phyloP scores from a whole-genome alignment of 495 filamentous ascomycete genomes.

The Saxispiralis lemnorum region DNA sequence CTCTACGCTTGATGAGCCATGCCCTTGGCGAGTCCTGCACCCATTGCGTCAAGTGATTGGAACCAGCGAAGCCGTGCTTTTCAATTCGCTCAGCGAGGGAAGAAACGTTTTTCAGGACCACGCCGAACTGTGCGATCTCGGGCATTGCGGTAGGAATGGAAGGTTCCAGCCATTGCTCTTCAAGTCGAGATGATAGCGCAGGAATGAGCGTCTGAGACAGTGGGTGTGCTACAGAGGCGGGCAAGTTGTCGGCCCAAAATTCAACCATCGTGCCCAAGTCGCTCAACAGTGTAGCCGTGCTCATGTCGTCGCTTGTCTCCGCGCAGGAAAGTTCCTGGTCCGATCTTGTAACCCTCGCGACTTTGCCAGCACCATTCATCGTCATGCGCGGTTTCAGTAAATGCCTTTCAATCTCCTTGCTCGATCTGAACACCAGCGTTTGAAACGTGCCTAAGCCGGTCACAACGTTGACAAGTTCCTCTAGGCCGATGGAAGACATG shows the following conservation, averaged over 20 bases:
- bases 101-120: slow-evolving; percentile 39
- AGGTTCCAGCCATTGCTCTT: slow-evolving; percentile 54
- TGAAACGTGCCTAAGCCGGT: slow-evolving; percentile 4
- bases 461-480: slow-evolving; percentile 7
- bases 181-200: slow-evolving; percentile 43
- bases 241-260: slow-evolving; percentile 49
- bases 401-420: slow-evolving; percentile 9
- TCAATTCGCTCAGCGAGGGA: slow-evolving; percentile 47
- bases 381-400: slow-evolving; percentile 8
- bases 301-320: slow-evolving; percentile 23
- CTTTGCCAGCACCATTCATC: slow-evolving; percentile 1
- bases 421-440: slow-evolving; percentile 14
- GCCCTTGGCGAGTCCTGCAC: slow-evolving; percentile 55
- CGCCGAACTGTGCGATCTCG: slow-evolving; percentile 51
- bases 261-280: slow-evolving; percentile 45
- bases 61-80: slow-evolving; percentile 45
- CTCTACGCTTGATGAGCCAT: slow-evolving; percentile 74
- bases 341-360: slow-evolving; percentile 16
- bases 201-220: slow-evolving; percentile 54
- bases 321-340: slow-evolving; percentile 15
- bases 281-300: slow-evolving; percentile 8
- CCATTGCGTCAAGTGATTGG: slow-evolving; percentile 61
- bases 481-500: not conserved
- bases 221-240: slow-evolving; percentile 38
- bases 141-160: slow-evolving; percentile 55